These are phyloP conservation scores for Fusarium piperis DNA, from an alignment of 2,329 filamentous ascomycete species.

Conservation along the genomic window DNA sequence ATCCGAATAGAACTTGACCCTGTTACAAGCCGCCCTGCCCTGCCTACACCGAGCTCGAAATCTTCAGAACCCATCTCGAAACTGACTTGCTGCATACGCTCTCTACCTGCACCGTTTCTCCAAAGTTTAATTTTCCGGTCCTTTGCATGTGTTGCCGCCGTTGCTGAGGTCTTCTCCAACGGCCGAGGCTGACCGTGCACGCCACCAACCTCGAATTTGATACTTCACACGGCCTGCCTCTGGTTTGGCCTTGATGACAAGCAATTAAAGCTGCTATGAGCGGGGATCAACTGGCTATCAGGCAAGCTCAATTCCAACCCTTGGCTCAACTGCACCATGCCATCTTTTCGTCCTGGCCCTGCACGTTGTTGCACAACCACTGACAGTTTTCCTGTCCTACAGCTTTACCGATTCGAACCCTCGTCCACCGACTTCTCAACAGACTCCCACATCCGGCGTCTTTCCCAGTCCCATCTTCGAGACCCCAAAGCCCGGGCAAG, in stretches of 20 bases:
- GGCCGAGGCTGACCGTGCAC: slow-evolving; percentile 33
- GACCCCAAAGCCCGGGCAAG: slow-evolving; percentile 62
- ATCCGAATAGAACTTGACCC: slow-evolving; percentile 36
- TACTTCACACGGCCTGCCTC: slow-evolving; percentile 21
- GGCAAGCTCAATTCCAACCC: slow-evolving; percentile 51
- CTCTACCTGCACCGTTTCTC: slow-evolving; percentile 1
- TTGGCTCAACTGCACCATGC: slow-evolving; percentile 5
- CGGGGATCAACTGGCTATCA: slow-evolving; percentile 66
- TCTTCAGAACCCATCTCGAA: slow-evolving; percentile 11
- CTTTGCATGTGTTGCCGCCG: slow-evolving; percentile 31
- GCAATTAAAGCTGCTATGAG: slow-evolving; percentile 65
- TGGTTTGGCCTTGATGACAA: slow-evolving; percentile 40
- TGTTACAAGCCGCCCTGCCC: slow-evolving; percentile 16
- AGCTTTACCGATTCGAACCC: slow-evolving; percentile 73
- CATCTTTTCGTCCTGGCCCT: slow-evolving; percentile 17
- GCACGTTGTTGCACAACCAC: slow-evolving; percentile 38
- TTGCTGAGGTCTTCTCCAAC: slow-evolving; percentile 25
- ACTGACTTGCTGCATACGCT: not conserved
- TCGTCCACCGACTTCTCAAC: slow-evolving; percentile 67
- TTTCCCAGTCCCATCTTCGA: slow-evolving; percentile 67
- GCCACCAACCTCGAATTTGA: slow-evolving; percentile 29
- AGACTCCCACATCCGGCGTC: slow-evolving; percentile 63
- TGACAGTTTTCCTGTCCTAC: slow-evolving; percentile 47
- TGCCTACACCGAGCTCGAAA: slow-evolving; percentile 31
- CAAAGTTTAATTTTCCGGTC: slow-evolving; percentile 6